Percentiles rank a stretch among this genome's conserved stretches.
These are phyloP conservation scores for Petunia secreta DNA, from an alignment of 257 asterid genomes.

Conservation along the genomic window DNA sequence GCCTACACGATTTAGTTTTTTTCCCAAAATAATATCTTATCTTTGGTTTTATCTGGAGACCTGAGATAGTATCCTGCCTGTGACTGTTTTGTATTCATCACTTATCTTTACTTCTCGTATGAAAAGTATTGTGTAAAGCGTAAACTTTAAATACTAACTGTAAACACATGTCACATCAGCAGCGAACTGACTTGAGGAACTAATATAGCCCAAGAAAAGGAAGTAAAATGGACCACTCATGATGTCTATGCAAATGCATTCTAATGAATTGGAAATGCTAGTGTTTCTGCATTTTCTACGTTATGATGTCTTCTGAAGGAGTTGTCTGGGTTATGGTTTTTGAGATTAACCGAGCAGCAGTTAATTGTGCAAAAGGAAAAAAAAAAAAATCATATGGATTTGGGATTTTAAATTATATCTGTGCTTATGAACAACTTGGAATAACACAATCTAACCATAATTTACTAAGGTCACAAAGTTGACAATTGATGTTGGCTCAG, in stretches of 20 bases:
- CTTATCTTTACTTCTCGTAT: background rate
- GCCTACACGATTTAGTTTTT: background rate
- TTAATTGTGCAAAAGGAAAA: background rate
- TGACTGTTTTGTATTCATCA: background rate
- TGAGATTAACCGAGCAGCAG: background rate
- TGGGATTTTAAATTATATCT: background rate
- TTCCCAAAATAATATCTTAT: background rate
- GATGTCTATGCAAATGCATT: background rate
- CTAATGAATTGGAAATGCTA: background rate
- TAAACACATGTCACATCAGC: background rate
- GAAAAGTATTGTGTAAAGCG: background rate
- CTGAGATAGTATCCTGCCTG: background rate
- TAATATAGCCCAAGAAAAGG: background rate
- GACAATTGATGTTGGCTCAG: conserved; percentile 15
- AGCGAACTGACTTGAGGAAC: background rate
- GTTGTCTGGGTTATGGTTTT: background rate
- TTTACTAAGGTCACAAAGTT: background rate
- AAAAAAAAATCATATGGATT: background rate
- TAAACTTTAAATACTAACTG: background rate
- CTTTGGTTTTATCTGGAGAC: background rate
- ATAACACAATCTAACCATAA: background rate
- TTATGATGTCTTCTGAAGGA: conserved; percentile 10
- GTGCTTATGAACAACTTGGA: background rate
- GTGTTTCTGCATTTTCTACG: background rate
- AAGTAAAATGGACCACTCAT: background rate